Evolutionary conservation across 176 grass and related monocot species (phyloP), one percentile per base, ranked within the genome.

Genomic region (Eleusine coracana): DNA sequence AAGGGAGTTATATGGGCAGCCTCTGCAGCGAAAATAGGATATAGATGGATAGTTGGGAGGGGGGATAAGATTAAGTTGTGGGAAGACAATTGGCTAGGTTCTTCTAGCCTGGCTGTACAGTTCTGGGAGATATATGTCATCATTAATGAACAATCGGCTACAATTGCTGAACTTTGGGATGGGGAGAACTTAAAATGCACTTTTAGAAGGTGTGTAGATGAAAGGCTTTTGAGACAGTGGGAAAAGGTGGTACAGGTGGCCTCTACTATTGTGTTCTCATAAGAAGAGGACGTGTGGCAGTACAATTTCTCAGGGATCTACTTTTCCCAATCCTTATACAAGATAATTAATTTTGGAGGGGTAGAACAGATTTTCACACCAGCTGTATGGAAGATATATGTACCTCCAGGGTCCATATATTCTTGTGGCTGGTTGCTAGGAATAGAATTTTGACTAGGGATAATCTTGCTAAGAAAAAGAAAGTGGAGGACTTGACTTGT

Each of bases 201-300:
- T 49, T 10, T 49, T 49, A 49, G 46, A 49, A 49, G 46, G 12
- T 11, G 10, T 11, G 7, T 10, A 11, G 9, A 49, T 10, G 7
- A 49, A 2, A 49, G 46, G 46, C 6, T 49, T 2, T 9, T 49
- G 10, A 62, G 23, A 2, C 1, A 11, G 3, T 62, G 59, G 59
- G 23, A 62, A 28, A 23, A 62, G 23, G 59, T 62, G 3, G 6
- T 27, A 28, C 5, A 20, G 10, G 3, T 68, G 1, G 16, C 36
- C 0, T 38, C 16, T 1, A 39, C 65, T 3, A 68, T 68, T 31
- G 0, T 0, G 1, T 39, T 49, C 9, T 1, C 2, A 0, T 6
- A 39, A 6, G 65, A 68, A 7, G 34, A 68, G 2, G 1, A 2
- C 1, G 2, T 67, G 2, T 67, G 31, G 15, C 59, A 67, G 13